Base-by-base conservation (phyloP, 257 asterid genomes). In the Asclepias syriaca region DNA sequence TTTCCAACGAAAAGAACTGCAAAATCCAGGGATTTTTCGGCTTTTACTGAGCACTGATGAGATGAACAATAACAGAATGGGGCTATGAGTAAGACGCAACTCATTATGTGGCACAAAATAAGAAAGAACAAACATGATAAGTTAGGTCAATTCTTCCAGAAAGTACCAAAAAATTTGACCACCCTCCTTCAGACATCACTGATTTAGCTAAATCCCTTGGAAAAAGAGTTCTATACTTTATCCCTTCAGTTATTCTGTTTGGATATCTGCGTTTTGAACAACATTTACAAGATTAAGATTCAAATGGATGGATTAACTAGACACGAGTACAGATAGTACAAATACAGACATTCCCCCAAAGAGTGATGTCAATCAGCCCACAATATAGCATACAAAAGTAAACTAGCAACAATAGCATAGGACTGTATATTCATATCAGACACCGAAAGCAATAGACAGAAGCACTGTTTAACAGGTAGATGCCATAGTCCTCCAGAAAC, bases 101-200 rank as follows among this genome's bases (percentile, higher is more conserved):
- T 27, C n/a, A 22, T 54, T 68, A 14, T 21, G 70, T 32, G 55
- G 46, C 45, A 50, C 40, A 48, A 51, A 68, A 53, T 49, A 54
- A 32, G 69, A 18, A 21, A 68, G 54, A 48, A 16, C 22, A 22
- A 53, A 50, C 21, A 37, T n/a, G 48, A 18, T 64, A 51, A 24
- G 27, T 0, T 16, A 55, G 6, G 60, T 27, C 34, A 21, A 63
- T 19, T 39, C 58, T 14, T 40, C 59, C 51, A 58, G 32, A 34
- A 29, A 8, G 63, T 79, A 93, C 98, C 97, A 93, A 82, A 77
- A 85, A 81, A 77, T 83, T 82, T 8, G 91, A 85, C 98, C 96
- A 93, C 64, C 98, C 94, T 53, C 98, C 98, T 78, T 87, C 85
- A 66, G 86, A 68, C 92, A 91, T 84, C 69, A 89, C 90, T 53